Base-by-base conservation (phyloP, 352 stramenopile species). In the Globisporangium spiculum region DNA sequence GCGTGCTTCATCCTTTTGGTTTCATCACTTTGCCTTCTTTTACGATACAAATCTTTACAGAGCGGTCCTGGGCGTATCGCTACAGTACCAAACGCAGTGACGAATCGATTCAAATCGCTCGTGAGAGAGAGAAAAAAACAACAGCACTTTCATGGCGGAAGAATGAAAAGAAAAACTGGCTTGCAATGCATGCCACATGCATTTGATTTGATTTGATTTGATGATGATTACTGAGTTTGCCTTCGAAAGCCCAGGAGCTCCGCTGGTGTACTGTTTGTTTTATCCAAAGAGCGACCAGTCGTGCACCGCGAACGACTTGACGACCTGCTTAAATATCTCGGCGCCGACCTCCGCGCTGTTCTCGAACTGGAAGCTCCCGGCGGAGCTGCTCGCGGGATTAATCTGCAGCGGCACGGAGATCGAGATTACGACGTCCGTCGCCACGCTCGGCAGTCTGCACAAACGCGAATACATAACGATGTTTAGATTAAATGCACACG, bases 371-470 rank as follows among this genome's bases (percentile, higher is more conserved):
- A 90, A 90, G 38, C 79, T 83, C 36, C 81, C 79, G 41, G 76
- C 75, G 65, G 80, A 89, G 69, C 77, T 86, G 72, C 86, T 94
- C 34, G 79, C 74, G 34, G 88, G 76, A 66, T 83, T 92, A 67
- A 94, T 90, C 32, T 77, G 76, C 67, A 96, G 80, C 24, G 88
- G 88, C 34, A 86, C 83, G 2, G 85, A 94, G 56, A 94, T 75
- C 0, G 88, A 94, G 62, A 96, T 71, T 18, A 96, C 84, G 41
- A 96, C 75, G 68, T 96, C 88, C 4, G 86, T 96, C 46, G 83
- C 84, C 36, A 94, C 86, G 26, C 70, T 71, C 1, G 85, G 88
- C 63, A 96, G 69, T 48, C 78, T 86, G 53, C 30, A 66, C 1
- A 30, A 36, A 36, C 32, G 32, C 7, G 4, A 32, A 22, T 18